Evolutionary conservation across 768 basidiomycete genomes (phyloP).

Genomic region (Naganishia vishniacii): DNA sequence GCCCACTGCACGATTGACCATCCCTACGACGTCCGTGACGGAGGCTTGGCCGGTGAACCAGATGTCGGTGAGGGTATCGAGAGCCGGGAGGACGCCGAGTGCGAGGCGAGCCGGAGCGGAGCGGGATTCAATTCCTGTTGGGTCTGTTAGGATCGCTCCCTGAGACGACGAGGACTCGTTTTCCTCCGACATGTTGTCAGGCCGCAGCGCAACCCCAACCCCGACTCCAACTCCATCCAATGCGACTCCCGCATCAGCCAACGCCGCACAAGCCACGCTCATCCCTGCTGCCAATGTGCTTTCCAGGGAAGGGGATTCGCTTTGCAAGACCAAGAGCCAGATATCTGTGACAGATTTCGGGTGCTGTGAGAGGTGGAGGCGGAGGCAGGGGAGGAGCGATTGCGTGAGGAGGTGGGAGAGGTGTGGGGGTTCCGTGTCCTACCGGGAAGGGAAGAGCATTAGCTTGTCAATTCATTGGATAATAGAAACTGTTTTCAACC

Average conservation of each 20-base stretch:
- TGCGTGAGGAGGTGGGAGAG: constrained; percentile 78
- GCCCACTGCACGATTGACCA: constrained; percentile 37
- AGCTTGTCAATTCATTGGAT: no score
- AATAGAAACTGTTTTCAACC: no score
- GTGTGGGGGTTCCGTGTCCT: constrained; percentile 93
- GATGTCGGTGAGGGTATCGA: constrained; percentile 73
- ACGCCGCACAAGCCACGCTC: constrained; percentile 79
- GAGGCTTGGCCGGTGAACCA: constrained; percentile 74
- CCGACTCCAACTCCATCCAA: constrained; percentile 82
- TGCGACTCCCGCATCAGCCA: constrained; percentile 89
- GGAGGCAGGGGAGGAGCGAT: constrained; percentile 60
- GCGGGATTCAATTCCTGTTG: constrained; percentile 63
- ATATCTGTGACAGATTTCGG: constrained; percentile 93
- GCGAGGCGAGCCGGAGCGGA: constrained; percentile 64
- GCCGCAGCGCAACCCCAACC: constrained; percentile 52
- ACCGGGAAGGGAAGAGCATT: not conserved
- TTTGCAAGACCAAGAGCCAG: constrained; percentile 80
- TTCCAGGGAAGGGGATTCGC: constrained; percentile 69
- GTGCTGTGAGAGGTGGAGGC: constrained; percentile 74
- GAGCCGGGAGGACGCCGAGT: constrained; percentile 79
- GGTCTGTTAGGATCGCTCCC: constrained; percentile 64
- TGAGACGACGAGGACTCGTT: no score
- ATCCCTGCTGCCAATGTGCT: constrained; percentile 78
- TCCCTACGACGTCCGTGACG: constrained; percentile 56
- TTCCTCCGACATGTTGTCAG: no score